phyloP scores from a whole-genome alignment of 768 basidiomycete genomes.

The Suillus plorans region DNA sequence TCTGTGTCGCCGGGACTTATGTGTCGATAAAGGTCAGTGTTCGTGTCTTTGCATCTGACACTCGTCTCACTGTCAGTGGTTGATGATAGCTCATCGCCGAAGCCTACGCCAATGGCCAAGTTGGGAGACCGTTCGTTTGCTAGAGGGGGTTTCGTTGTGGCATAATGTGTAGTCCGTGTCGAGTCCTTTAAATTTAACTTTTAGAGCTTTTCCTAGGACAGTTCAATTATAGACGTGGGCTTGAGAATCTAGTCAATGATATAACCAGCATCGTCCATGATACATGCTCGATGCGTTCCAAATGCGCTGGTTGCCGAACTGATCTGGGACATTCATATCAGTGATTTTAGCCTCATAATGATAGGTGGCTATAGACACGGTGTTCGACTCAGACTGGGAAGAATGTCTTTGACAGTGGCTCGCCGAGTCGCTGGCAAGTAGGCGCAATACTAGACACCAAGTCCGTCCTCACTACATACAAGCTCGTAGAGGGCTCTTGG shows the following conservation, averaged over 20 bases:
- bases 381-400: no score
- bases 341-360: background rate
- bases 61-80: slow-evolving; percentile 3
- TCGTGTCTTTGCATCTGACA: background rate
- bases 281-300: background rate
- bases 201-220: background rate
- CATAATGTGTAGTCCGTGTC: background rate
- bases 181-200: background rate
- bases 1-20: slow-evolving; percentile 53
- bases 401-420: no score
- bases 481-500: background rate
- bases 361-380: background rate
- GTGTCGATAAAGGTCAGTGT: slow-evolving; percentile 44
- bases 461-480: no score
- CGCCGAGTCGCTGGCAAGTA: no score
- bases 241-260: no score
- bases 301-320: background rate
- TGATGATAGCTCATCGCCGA: slow-evolving; percentile 42
- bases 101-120: slow-evolving; percentile 41
- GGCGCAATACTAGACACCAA: no score
- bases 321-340: background rate
- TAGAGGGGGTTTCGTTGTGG: slow-evolving; percentile 14
- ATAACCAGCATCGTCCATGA: no score
- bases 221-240: no score
- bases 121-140: slow-evolving; percentile 51